These are phyloP conservation scores for Centrapalus pauciflorus DNA, from an alignment of 129 eudicot species.

Conservation along the genomic window DNA sequence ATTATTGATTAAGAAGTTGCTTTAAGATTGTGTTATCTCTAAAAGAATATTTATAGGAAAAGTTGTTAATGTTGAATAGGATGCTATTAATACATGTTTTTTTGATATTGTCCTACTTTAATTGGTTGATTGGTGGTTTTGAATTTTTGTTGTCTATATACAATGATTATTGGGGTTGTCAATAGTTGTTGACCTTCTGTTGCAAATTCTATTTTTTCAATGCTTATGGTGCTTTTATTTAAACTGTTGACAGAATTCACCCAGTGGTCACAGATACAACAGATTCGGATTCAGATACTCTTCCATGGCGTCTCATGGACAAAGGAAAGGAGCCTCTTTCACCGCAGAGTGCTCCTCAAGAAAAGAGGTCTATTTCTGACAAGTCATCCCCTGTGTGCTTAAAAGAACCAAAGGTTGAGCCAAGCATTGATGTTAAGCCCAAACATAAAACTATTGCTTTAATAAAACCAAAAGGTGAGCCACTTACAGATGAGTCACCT, in stretches of 20 bases:
- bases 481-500: conserved; percentile 36
- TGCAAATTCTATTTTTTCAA: no score
- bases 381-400: conserved; percentile 29
- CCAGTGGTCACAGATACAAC: conserved; percentile 5
- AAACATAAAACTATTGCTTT: conserved; percentile 25
- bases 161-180: no score
- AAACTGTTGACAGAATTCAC: conserved; percentile 12
- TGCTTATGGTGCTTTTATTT: no score
- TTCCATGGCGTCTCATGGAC: conserved; percentile 17
- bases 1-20: no score
- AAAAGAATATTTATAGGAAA: no score
- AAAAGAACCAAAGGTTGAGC: conserved; percentile 22
- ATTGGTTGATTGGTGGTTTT: no score
- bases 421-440: conserved; percentile 1
- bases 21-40: no score
- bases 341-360: conserved; percentile 18
- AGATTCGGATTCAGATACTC: conserved; percentile 8
- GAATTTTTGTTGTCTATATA: no score
- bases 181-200: no score
- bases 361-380: conserved; percentile 19
- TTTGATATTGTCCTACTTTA: no score
- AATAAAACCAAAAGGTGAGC: conserved; percentile 55
- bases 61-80: no score
- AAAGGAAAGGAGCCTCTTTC: conserved; percentile 42
- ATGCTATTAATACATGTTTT: no score